phyloP scores from a whole-genome alignment of 352 stramenopile genomes.

The Blastocystis sp. region DNA sequence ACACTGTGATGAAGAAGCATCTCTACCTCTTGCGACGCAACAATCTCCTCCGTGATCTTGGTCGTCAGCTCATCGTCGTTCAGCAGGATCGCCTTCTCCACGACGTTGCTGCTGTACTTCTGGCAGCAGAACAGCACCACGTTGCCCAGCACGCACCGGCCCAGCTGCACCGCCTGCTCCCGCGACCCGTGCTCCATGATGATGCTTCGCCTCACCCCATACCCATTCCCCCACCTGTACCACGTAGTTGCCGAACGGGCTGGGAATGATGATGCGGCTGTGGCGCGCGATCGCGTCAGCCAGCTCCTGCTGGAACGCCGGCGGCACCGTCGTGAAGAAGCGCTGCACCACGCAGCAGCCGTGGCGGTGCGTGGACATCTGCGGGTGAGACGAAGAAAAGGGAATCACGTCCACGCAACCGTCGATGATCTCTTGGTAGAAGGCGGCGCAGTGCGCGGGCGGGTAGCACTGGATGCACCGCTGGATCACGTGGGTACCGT shows the following conservation, averaged over 20 bases:
- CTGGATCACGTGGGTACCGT: constrained; percentile 95
- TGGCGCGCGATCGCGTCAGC: constrained; percentile 89
- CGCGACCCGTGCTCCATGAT: constrained; percentile 75
- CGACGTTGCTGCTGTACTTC: constrained; percentile 97
- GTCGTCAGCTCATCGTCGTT: constrained; percentile 78
- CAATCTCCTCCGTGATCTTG: constrained; percentile 79
- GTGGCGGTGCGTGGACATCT: constrained; percentile 89
- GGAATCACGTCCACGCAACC: constrained; percentile 81
- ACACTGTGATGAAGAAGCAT: constrained; percentile 69
- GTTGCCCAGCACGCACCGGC: constrained; percentile 76
- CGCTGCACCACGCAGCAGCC: constrained; percentile 93
- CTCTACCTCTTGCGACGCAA: constrained; percentile 70
- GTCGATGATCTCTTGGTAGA: constrained; percentile 89
- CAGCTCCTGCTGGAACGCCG: constrained; percentile 82
- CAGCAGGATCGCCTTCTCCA: constrained; percentile 95
- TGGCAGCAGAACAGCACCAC: constrained; percentile 90
- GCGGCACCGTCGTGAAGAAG: constrained; percentile 83
- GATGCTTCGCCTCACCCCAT: constrained; percentile 72
- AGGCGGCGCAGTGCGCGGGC: constrained; percentile 87
- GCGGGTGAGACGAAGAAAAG: background rate
- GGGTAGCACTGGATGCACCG: constrained; percentile 88
- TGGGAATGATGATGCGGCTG: constrained; percentile 89
- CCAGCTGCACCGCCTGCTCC: constrained; percentile 26
- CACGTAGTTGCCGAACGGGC: constrained; percentile 85
- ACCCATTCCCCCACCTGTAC: constrained; percentile 74